Percentiles rank a stretch among this genome's conserved stretches.
Conservation (phyloP, 345 rosid genomes). For the Sonneratia caseolaris region DNA sequence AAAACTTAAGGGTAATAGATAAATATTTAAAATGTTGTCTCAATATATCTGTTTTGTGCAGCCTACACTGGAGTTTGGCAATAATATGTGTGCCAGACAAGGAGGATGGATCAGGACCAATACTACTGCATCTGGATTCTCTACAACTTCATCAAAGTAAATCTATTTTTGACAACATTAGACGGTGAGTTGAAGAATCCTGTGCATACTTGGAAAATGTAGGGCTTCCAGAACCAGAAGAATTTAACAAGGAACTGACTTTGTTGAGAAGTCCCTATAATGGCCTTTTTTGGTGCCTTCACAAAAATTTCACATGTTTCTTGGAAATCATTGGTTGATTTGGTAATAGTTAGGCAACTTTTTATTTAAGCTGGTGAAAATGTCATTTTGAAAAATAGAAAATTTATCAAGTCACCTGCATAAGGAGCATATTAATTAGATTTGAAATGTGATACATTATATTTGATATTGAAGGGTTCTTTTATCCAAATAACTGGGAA, state of each 20-base stretch:
- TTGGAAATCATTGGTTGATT: too few species aligned
- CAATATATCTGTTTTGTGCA: conserved; percentile 22
- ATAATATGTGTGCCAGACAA: conserved; percentile 80
- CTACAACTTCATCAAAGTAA: conserved; percentile 58
- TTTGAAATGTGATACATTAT: not conserved
- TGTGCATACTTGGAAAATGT: not conserved
- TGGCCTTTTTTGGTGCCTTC: too few species aligned
- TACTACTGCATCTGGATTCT: conserved; percentile 86
- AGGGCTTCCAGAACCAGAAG: too few species aligned
- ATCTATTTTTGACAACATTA: conserved; percentile 53
- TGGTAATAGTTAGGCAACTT: too few species aligned
- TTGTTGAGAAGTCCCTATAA: too few species aligned
- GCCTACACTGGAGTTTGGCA: conserved; percentile 94
- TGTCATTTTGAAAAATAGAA: not conserved
- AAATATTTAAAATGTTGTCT: not conserved
- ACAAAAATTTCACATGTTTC: too few species aligned
- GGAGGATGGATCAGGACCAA: conserved; percentile 68
- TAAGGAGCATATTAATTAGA: not conserved
- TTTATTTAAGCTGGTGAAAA: too few species aligned
- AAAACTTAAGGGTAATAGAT: not conserved
- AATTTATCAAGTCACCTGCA: not conserved
- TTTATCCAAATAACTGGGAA: not conserved
- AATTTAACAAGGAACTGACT: not conserved
- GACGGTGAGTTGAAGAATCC: conserved; percentile 43
- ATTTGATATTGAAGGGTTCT: not conserved